phyloP scores from a whole-genome alignment of 305 asterid species.

The Plantago lanceolata region DNA sequence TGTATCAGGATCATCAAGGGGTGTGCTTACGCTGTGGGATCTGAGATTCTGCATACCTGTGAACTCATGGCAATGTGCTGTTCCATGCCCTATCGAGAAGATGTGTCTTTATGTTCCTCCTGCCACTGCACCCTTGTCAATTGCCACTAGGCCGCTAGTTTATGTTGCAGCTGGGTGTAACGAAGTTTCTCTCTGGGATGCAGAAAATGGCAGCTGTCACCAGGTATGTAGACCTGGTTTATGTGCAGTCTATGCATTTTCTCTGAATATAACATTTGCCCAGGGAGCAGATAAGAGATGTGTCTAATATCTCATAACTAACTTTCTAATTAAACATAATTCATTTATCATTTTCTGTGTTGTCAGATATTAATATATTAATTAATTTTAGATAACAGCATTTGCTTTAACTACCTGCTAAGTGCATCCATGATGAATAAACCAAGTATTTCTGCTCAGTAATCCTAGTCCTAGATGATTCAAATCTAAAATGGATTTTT shows the following conservation, averaged over 20 bases:
- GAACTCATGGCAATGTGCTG: constrained; percentile 87
- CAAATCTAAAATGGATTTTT: too few species aligned
- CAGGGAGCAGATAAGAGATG: neutral
- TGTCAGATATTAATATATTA: too few species aligned
- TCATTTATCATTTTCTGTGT: too few species aligned
- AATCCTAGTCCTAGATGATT: neutral
- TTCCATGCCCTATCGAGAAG: constrained; percentile 76
- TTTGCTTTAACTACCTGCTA: too few species aligned
- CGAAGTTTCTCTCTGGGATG: constrained; percentile 98
- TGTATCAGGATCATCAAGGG: constrained; percentile 95
- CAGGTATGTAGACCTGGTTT: constrained; percentile 52
- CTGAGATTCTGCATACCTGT: constrained; percentile 95
- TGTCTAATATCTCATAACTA: too few species aligned
- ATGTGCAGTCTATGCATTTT: neutral
- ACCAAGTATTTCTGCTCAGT: neutral
- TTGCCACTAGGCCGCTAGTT: constrained; percentile 83
- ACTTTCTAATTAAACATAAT: too few species aligned
- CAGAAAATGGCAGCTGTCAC: constrained; percentile 98
- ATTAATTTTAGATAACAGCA: too few species aligned
- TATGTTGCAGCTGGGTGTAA: constrained; percentile 98
- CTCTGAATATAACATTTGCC: neutral
- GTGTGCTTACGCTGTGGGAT: constrained; percentile 97
- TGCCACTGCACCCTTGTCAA: constrained; percentile 67
- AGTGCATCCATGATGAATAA: too few species aligned
- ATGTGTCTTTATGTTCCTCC: constrained; percentile 96